These are phyloP conservation scores for Colletotrichum filicis DNA, from an alignment of 2,329 filamentous ascomycete species.

Conservation along the genomic window DNA sequence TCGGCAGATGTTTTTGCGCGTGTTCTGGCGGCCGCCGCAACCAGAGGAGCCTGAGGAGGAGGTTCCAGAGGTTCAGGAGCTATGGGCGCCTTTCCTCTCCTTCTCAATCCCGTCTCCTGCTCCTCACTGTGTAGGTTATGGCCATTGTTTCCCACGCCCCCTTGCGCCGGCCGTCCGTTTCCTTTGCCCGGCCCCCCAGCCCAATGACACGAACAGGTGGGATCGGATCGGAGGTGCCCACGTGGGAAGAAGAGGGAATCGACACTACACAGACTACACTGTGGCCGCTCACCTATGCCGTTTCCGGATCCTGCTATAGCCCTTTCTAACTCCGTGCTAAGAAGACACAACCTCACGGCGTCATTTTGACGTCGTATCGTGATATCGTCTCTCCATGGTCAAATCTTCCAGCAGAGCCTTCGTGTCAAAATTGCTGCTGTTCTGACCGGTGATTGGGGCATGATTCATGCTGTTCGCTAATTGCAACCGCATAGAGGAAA, in stretches of 20 bases:
- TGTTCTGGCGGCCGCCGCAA: not conserved
- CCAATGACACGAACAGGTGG: slow-evolving; percentile 27
- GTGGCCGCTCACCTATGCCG: not conserved
- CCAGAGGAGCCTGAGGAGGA: not conserved
- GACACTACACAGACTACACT: not conserved
- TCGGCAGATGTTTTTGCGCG: slow-evolving; percentile 29
- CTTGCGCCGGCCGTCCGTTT: slow-evolving; percentile 2
- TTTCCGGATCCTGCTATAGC: not conserved
- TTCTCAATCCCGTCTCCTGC: too few species aligned
- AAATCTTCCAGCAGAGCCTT: too few species aligned
- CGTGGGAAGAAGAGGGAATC: slow-evolving; percentile 6
- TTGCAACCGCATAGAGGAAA: not conserved
- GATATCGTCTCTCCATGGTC: not conserved
- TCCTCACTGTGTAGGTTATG: not conserved
- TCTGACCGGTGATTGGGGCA: not conserved
- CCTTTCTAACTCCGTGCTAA: not conserved
- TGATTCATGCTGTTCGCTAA: not conserved
- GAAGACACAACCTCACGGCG: not conserved
- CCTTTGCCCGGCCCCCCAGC: slow-evolving; percentile 1
- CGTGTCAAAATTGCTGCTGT: not conserved
- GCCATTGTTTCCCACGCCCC: not conserved
- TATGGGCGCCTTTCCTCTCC: not conserved
- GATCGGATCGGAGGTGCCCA: slow-evolving; percentile 19
- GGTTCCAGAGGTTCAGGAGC: not conserved
- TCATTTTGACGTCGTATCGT: not conserved